Evolutionary conservation across 192 early-diverging fungal species (phyloP), one percentile per base, ranked within the genome.

Genomic region (Powellomyces hirtus): DNA sequence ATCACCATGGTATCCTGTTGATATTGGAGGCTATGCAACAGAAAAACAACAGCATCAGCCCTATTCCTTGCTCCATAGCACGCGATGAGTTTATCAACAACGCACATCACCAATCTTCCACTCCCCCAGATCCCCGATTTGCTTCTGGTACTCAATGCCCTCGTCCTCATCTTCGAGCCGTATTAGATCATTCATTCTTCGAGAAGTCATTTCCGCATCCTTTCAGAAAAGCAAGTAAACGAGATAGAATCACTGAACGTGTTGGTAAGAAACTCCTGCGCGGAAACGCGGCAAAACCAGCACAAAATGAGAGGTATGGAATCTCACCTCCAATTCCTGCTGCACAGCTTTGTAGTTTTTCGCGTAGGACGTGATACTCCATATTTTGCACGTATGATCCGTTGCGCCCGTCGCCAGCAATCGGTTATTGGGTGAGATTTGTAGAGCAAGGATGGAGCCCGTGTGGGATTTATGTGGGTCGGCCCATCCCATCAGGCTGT

Each of bases 361-460:
- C 33, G 57, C 59, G 55, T 81, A 87, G 5, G 81, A 83, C 35
- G 74, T 58, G 6, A 87, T 68, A 46, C 57, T 74, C 85, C 85
- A 87, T 24, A 87, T 36, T 64, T 87, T 87, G 50, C 81, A 78
- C 6, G 85, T 87, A 62, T 81, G 73, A 62, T 87, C 85, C 18
- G 72, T 73, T 20, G 78, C 70, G 1, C 80, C 77, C 8, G 83
- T 73, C 1, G 80, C 81, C 5, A 87, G 64, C 34, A 78, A 74
- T 27, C 66, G 72, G 49, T 66, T 67, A 62, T 81, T 81, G 0
- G 79, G 75, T 0, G 79, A 78, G 8, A 85, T 50, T 22, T 58
- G 55, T 27, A 83, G 50, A 27, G 61, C 70, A 50, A 83, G 45
- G 27, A 87, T 80, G 2, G 85, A 69, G 10, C 80, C 82, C 18